phyloP scores from a whole-genome alignment of 225 moss, liverwort and hornwort genomes.

The Pseudisothecium myosuroides region DNA sequence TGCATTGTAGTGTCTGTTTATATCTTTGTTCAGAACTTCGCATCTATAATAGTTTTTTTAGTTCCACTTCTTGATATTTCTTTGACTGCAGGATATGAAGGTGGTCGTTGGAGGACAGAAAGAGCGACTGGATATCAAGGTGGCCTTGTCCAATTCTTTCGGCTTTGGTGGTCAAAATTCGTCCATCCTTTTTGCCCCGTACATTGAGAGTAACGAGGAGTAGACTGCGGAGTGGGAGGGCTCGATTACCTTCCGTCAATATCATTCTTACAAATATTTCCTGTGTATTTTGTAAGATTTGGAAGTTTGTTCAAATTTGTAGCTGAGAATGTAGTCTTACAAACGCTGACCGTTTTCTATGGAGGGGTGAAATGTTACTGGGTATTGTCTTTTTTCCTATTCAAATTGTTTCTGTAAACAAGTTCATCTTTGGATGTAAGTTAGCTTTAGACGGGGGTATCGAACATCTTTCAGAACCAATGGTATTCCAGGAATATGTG shows the following conservation, averaged over 20 bases:
- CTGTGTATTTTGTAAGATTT: conserved; percentile 14
- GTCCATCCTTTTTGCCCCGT: conserved; percentile 87
- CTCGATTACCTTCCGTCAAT: background rate
- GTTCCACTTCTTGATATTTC: background rate
- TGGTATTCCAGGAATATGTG: background rate
- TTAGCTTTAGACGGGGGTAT: background rate
- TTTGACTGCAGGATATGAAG: conserved; percentile 17
- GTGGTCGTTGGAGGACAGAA: conserved; percentile 72
- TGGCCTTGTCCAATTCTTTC: conserved; percentile 86
- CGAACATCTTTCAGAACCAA: background rate
- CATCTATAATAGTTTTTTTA: background rate
- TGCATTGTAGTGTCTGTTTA: background rate
- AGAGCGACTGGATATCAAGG: conserved; percentile 79
- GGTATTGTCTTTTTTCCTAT: background rate
- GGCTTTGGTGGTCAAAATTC: conserved; percentile 94
- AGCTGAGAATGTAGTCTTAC: background rate
- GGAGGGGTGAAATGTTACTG: background rate
- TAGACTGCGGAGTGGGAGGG: conserved; percentile 15
- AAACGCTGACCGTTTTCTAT: background rate
- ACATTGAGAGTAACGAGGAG: conserved; percentile 46
- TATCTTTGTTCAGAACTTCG: background rate
- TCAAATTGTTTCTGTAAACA: background rate
- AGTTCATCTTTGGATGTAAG: background rate
- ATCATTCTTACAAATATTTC: conserved; percentile 12
- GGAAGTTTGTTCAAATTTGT: conserved; percentile 3